Evolutionary conservation across 2,329 filamentous ascomycete genomes (phyloP).

Genomic region (Neofusicoccum laricinum): DNA sequence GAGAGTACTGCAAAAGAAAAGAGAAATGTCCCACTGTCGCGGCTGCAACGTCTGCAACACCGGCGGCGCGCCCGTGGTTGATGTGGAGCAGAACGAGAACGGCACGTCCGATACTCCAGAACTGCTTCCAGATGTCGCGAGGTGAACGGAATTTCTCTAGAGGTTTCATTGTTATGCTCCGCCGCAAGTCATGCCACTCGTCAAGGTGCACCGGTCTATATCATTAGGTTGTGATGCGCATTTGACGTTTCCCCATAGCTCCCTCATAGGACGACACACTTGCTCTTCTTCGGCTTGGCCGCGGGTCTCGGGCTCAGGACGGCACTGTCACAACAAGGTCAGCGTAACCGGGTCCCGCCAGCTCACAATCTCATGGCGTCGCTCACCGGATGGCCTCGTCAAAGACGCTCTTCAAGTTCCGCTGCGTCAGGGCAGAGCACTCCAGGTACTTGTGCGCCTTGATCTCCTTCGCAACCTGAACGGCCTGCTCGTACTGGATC

Average conservation of each 20-base stretch:
- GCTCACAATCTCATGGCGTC: neutral
- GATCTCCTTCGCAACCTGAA: conserved; percentile 89
- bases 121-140: neutral
- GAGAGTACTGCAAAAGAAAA: neutral
- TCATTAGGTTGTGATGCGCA: conserved; percentile 14
- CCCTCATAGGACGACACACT: conserved; percentile 29
- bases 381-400: conserved; percentile 95
- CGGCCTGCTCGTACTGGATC: conserved; percentile 90
- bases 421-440: conserved; percentile 93
- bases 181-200: conserved; percentile 13
- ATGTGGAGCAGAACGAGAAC: neutral
- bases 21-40: conserved; percentile 1
- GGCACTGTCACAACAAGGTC: conserved; percentile 27
- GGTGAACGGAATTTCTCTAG: conserved; percentile 6
- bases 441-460: conserved; percentile 96
- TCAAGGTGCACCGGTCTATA: conserved; percentile 15
- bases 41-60: neutral
- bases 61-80: neutral
- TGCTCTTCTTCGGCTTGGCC: conserved; percentile 26
- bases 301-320: conserved; percentile 40
- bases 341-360: neutral
- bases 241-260: conserved; percentile 9
- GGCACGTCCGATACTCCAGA: neutral
- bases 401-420: conserved; percentile 97
- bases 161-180: conserved; percentile 11